These are phyloP conservation scores for Globisporangium orthogonon DNA, from an alignment of 352 stramenopile genomes.

Conservation along the genomic window DNA sequence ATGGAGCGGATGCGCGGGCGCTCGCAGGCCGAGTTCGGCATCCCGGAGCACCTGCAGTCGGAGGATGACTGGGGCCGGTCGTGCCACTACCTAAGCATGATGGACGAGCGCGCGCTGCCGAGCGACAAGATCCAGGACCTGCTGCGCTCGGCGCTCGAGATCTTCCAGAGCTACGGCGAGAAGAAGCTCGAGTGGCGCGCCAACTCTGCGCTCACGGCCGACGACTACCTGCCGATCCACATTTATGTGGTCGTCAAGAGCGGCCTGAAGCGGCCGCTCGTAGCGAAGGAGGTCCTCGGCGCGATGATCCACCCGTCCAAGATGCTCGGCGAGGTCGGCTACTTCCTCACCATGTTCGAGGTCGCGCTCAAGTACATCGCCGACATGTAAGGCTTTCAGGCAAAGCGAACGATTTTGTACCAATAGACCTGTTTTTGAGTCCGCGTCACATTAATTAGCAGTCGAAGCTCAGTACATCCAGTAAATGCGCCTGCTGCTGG, in stretches of 20 bases:
- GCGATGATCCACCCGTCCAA: conserved; percentile 82
- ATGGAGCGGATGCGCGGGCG: conserved; percentile 60
- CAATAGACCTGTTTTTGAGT: conserved; percentile 5
- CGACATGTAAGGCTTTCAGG: conserved; percentile 37
- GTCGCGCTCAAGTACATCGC: conserved; percentile 85
- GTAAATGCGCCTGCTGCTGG: background rate
- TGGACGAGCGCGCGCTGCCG: conserved; percentile 67
- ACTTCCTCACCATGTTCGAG: conserved; percentile 87
- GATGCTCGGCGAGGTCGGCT: conserved; percentile 79
- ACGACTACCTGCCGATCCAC: conserved; percentile 84
- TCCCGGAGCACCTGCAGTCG: conserved; percentile 67
- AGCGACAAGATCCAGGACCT: conserved; percentile 81
- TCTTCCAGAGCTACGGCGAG: conserved; percentile 75
- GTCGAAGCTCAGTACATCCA: background rate
- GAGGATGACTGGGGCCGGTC: conserved; percentile 75
- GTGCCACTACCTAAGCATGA: conserved; percentile 79
- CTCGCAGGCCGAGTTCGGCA: conserved; percentile 68
- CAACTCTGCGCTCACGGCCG: conserved; percentile 67
- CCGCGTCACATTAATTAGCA: background rate
- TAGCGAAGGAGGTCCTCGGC: conserved; percentile 67
- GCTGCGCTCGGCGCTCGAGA: conserved; percentile 62
- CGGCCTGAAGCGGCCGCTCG: conserved; percentile 62
- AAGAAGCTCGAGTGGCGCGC: conserved; percentile 75
- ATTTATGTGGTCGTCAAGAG: conserved; percentile 83
- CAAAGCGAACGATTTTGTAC: conserved; percentile 3